phyloP scores from a whole-genome alignment of 345 rosid species.

The Salix suchowensis region DNA sequence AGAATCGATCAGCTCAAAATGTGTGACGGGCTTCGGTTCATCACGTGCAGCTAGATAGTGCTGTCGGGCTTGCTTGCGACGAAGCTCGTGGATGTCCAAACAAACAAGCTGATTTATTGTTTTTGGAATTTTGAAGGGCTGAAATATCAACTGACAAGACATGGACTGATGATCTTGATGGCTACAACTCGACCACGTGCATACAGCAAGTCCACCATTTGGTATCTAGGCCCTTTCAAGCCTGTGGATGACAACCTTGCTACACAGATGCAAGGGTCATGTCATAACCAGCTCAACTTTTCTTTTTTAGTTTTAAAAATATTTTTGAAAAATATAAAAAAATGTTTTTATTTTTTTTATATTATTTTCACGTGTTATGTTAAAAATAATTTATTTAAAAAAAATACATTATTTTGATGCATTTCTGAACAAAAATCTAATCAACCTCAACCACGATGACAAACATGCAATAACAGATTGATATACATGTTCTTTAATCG shows the following conservation, averaged over 20 bases:
- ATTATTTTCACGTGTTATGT: too few species aligned
- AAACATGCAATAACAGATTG: too few species aligned
- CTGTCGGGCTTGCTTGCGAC: background rate
- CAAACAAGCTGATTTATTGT: too few species aligned
- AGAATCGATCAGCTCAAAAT: background rate
- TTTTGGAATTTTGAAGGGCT: background rate
- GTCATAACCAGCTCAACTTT: background rate
- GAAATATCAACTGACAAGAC: background rate
- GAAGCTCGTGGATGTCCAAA: too few species aligned
- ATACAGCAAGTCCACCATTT: background rate
- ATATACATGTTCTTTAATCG: background rate
- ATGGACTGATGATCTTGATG: background rate
- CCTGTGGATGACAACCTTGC: background rate
- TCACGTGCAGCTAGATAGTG: background rate
- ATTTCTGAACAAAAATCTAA: too few species aligned
- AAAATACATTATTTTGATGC: fast-evolving
- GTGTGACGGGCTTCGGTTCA: background rate
- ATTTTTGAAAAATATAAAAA: too few species aligned
- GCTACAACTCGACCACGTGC: background rate
- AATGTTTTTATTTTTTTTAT: too few species aligned
- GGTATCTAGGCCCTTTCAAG: background rate
- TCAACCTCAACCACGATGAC: fast-evolving
- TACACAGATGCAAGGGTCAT: too few species aligned
- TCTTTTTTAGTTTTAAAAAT: background rate
- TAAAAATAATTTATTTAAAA: too few species aligned